Evolutionary conservation across 2,329 filamentous ascomycete genomes (phyloP).

Genomic region (Colletotrichum spaethianum): DNA sequence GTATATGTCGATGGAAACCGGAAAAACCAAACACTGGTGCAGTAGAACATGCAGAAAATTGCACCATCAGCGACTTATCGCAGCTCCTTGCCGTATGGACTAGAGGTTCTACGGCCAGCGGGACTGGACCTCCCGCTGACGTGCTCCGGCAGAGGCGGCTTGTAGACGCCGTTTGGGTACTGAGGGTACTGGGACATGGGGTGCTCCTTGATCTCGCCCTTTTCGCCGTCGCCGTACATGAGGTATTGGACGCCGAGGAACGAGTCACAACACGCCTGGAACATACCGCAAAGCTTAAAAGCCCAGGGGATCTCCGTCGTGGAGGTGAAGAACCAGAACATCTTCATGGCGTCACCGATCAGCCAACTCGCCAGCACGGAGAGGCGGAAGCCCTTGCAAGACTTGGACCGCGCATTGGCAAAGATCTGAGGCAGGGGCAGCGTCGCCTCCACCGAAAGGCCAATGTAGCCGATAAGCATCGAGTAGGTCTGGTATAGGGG

Average conservation of each 20-base stretch:
- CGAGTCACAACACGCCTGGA: conserved; percentile 83
- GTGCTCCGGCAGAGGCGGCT: conserved; percentile 49
- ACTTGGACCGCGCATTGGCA: conserved; percentile 76
- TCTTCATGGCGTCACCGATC: conserved; percentile 86
- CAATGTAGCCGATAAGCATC: conserved; percentile 78
- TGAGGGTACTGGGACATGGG: conserved; percentile 50
- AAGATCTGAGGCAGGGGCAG: conserved; percentile 85
- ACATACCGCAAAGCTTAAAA: conserved; percentile 87
- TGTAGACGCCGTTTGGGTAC: conserved; percentile 48
- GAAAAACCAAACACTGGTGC: not conserved
- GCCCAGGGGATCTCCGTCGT: conserved; percentile 79
- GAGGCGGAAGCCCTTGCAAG: conserved; percentile 83
- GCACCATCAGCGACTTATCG: conserved; percentile 6
- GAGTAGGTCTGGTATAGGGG: conserved; percentile 77
- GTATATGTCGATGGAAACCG: conserved; percentile 20
- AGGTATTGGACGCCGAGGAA: conserved; percentile 83
- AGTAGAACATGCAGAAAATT: not conserved
- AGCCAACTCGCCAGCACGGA: conserved; percentile 86
- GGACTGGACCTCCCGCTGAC: conserved; percentile 55
- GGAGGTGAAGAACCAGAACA: conserved; percentile 86
- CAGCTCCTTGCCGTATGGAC: conserved; percentile 46
- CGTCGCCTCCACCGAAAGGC: conserved; percentile 84
- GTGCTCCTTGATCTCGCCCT: conserved; percentile 55
- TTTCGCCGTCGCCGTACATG: conserved; percentile 72
- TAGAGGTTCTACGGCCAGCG: conserved; percentile 54